Conservation (phyloP, 2,329 filamentous ascomycete genomes). For the Exophiala spinifera region DNA sequence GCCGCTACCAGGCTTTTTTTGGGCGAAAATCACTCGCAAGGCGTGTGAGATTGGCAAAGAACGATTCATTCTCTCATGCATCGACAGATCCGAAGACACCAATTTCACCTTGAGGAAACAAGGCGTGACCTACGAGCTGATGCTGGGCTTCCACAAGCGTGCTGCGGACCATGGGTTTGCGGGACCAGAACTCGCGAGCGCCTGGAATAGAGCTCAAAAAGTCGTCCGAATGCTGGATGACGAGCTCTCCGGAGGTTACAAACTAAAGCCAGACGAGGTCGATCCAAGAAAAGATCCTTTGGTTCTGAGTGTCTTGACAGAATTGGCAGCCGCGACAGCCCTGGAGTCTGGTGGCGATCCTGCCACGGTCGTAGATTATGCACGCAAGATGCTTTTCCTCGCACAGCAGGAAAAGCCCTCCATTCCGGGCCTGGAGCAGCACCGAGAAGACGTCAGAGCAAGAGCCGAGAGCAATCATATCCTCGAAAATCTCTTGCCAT, state of each 20-base stretch:
- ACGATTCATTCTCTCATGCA: slow-evolving; percentile 37
- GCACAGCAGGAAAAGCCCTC: background rate
- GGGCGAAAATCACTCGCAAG: slow-evolving; percentile 39
- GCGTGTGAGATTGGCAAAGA: slow-evolving; percentile 38
- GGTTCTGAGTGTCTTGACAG: slow-evolving; percentile 43
- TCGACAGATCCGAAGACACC: slow-evolving; percentile 36
- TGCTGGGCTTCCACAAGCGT: slow-evolving; percentile 38
- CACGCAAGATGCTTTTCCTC: slow-evolving; percentile 36
- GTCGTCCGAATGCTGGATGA: slow-evolving; percentile 37
- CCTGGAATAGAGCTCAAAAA: slow-evolving; percentile 36
- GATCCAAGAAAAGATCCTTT: slow-evolving; percentile 42
- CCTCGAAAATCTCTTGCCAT: slow-evolving; percentile 36
- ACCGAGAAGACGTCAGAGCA: background rate
- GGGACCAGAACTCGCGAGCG: slow-evolving; percentile 32
- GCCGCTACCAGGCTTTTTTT: slow-evolving; percentile 29
- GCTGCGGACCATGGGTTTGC: slow-evolving; percentile 37
- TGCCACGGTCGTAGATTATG: slow-evolving; percentile 41
- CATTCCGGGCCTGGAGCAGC: background rate
- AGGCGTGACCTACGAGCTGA: slow-evolving; percentile 34
- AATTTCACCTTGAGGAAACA: slow-evolving; percentile 35
- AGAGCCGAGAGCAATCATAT: slow-evolving; percentile 1
- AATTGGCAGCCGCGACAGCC: slow-evolving; percentile 45
- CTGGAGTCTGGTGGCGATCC: slow-evolving; percentile 39
- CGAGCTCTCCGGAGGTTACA: slow-evolving; percentile 31
- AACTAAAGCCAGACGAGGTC: slow-evolving; percentile 11